A percentile compares a stretch with the other conserved stretches of the same genome.
Evolutionary conservation across 1,139 yeast genomes (phyloP).

Genomic region (Candida sp.): DNA sequence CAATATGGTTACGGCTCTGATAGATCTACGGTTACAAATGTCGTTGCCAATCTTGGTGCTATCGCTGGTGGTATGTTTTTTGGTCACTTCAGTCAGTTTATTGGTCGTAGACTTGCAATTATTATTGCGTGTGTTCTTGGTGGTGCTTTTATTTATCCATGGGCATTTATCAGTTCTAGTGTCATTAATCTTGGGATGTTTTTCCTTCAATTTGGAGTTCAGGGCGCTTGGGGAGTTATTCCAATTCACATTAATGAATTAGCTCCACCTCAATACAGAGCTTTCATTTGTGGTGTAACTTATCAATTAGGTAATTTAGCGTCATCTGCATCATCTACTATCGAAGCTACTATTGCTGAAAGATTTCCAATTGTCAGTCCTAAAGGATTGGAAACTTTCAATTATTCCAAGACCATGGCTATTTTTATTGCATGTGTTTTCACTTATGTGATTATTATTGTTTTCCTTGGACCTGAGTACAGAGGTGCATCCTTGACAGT

Average conservation of each 20-base stretch:
- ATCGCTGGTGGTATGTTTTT: constrained; percentile 32
- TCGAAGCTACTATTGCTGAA: constrained; percentile 73
- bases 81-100: constrained; percentile 32
- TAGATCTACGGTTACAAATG: constrained; percentile 33
- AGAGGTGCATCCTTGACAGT: constrained; percentile 36
- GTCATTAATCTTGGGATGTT: constrained; percentile 77
- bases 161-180: constrained; percentile 57
- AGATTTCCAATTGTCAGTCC: constrained; percentile 44
- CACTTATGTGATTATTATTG: constrained; percentile 54
- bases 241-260: constrained; percentile 78
- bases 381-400: constrained; percentile 14
- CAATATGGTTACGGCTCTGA: constrained; percentile 25
- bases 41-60: constrained; percentile 39
- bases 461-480: constrained; percentile 74
- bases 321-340: constrained; percentile 80
- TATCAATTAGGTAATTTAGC: constrained; percentile 85
- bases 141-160: constrained; percentile 64
- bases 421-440: constrained; percentile 80
- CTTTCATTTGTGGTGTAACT: constrained; percentile 71
- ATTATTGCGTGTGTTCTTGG: constrained; percentile 63
- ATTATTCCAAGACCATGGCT: constrained; percentile 62
- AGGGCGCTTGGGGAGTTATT: constrained; percentile 87
- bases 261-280: constrained; percentile 71
- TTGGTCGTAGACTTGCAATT: constrained; percentile 34
- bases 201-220: constrained; percentile 77